phyloP scores from a whole-genome alignment of 805 yeast species.

The Maudiozyma turicensis region DNA sequence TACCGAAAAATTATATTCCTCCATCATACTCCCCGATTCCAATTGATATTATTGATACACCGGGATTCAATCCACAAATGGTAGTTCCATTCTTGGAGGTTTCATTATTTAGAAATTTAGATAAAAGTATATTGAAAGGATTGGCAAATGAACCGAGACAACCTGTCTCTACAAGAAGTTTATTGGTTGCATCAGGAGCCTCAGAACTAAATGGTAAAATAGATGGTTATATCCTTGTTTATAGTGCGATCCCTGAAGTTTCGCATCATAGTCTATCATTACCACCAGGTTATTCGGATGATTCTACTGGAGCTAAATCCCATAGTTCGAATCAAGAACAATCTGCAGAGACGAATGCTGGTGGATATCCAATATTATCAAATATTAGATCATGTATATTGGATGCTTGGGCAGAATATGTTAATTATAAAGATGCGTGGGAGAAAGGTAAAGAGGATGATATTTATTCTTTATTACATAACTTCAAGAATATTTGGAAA shows the following conservation, averaged over 20 bases:
- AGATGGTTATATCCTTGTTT: constrained; percentile 65
- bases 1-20: constrained; percentile 31
- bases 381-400: constrained; percentile 46
- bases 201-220: constrained; percentile 65
- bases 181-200: constrained; percentile 70
- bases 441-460: constrained; percentile 60
- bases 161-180: constrained; percentile 55
- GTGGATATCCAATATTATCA: constrained; percentile 27
- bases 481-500: constrained; percentile 51
- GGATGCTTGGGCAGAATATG: constrained; percentile 68
- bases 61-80: constrained; percentile 55
- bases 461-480: constrained; percentile 48
- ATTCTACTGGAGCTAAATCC: not conserved
- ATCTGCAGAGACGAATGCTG: constrained; percentile 10
- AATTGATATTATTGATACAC: constrained; percentile 66
- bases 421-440: constrained; percentile 47
- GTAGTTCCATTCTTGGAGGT: constrained; percentile 71
- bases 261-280: constrained; percentile 19
- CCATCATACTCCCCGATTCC: constrained; percentile 52
- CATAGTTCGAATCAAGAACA: not conserved
- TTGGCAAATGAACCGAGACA: constrained; percentile 53
- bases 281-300: constrained; percentile 46
- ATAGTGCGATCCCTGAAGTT: constrained; percentile 55
- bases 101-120: constrained; percentile 53
- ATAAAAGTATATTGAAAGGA: constrained; percentile 48